These are phyloP conservation scores for Jaapia argillacea DNA, from an alignment of 768 basidiomycete species.

Conservation along the genomic window DNA sequence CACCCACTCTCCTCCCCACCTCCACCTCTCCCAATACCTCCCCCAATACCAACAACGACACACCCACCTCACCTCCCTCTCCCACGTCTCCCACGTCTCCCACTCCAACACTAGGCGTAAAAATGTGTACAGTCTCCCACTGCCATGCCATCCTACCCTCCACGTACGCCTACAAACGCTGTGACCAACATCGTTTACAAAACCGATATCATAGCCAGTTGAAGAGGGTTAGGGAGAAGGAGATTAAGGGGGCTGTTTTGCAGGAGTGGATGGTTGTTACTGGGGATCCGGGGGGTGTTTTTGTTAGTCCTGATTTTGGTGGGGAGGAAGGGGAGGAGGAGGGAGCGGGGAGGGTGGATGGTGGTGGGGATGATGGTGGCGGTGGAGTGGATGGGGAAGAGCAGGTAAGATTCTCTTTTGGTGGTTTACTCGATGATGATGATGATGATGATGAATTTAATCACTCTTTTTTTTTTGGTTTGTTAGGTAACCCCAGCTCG, in stretches of 20 bases:
- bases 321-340: neutral
- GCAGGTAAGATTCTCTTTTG: neutral
- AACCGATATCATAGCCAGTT: conserved; percentile 42
- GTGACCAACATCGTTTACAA: conserved; percentile 46
- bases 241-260: conserved; percentile 27
- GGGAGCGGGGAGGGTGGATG: neutral
- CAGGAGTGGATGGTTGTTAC: too few species aligned
- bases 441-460: too few species aligned
- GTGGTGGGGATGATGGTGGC: neutral
- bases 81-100: neutral
- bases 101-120: neutral
- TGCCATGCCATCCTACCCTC: conserved; percentile 41
- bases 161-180: conserved; percentile 38
- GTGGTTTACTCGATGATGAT: too few species aligned
- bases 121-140: conserved; percentile 48
- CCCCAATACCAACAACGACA: neutral
- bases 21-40: neutral
- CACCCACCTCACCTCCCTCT: neutral
- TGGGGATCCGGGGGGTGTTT: neutral
- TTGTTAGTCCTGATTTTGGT: too few species aligned
- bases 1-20: neutral
- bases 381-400: neutral
- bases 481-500: neutral
- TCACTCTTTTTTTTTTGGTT: too few species aligned
- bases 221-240: conserved; percentile 41